These are phyloP conservation scores for Trypanosoma congolense DNA, from an alignment of 208 protist species.

Conservation along the genomic window DNA sequence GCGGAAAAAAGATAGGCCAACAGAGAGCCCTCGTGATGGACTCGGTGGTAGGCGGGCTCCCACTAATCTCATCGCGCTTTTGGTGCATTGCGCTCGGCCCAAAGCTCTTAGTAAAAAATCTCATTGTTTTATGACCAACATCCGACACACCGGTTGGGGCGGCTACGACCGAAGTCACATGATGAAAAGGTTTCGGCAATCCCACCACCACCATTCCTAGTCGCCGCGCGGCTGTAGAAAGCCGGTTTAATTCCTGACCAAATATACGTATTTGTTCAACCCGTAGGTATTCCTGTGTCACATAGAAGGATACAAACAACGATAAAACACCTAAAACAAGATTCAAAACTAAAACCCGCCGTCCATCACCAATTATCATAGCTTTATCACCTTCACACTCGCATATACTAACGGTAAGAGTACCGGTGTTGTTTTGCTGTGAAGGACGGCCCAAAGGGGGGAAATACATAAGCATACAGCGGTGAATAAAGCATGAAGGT, in stretches of 20 bases:
- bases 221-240: not conserved
- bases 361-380: slow-evolving; percentile 8
- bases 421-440: too few species aligned
- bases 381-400: not conserved
- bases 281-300: not conserved
- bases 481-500: too few species aligned
- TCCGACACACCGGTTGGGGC: slow-evolving; percentile 9
- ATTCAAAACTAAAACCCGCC: slow-evolving; percentile 9
- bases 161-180: not conserved
- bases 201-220: slow-evolving; percentile 1
- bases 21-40: slow-evolving; percentile 15
- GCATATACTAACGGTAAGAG: too few species aligned
- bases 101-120: slow-evolving; percentile 16
- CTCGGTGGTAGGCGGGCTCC: not conserved
- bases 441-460: too few species aligned
- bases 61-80: not conserved
- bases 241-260: not conserved
- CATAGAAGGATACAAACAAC: slow-evolving; percentile 11
- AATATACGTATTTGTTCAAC: not conserved
- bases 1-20: slow-evolving; percentile 1
- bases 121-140: slow-evolving; percentile 3
- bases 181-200: slow-evolving; percentile 6
- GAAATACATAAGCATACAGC: too few species aligned
- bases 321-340: slow-evolving; percentile 5
- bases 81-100: not conserved